A percentile compares a stretch with the other conserved stretches of the same genome.
Conservation (phyloP, 192 early-diverging fungal genomes). For the Rhizophagus sp. region DNA sequence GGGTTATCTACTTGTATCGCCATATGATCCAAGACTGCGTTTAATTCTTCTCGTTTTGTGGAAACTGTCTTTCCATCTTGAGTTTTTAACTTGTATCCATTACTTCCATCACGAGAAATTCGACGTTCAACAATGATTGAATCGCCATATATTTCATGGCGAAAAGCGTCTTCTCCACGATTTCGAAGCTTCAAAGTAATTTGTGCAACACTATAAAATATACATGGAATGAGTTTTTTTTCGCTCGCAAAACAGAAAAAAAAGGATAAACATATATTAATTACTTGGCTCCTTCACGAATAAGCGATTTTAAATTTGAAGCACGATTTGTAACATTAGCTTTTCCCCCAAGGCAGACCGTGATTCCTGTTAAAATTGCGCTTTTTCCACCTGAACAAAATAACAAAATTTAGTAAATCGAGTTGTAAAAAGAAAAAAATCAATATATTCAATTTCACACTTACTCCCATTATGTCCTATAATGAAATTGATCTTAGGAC, state of each 20-base stretch:
- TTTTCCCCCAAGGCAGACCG: conserved; percentile 90
- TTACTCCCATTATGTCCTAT: conserved; percentile 94
- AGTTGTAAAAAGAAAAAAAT: background rate
- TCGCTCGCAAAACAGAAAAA: background rate
- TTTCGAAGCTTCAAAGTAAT: conserved; percentile 81
- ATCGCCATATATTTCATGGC: conserved; percentile 79
- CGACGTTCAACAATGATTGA: conserved; percentile 82
- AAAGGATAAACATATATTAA: background rate
- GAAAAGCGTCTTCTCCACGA: conserved; percentile 80
- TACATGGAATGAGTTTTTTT: background rate
- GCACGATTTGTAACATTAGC: conserved; percentile 87
- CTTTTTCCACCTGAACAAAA: conserved; percentile 79
- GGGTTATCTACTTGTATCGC: conserved; percentile 93
- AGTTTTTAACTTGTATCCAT: conserved; percentile 80
- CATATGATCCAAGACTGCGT: conserved; percentile 84
- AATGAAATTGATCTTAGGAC: conserved; percentile 93
- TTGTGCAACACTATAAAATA: conserved; percentile 47
- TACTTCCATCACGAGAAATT: conserved; percentile 60
- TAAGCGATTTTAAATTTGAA: conserved; percentile 69
- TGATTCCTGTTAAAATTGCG: conserved; percentile 90
- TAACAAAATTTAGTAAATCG: background rate
- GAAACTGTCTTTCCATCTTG: conserved; percentile 65
- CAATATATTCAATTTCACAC: conserved; percentile 12
- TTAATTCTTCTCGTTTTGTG: conserved; percentile 81
- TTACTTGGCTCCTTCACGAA: conserved; percentile 74